Percentiles rank a stretch among this genome's conserved stretches.
Evolutionary conservation across 768 basidiomycete species (phyloP).

Genomic region (Omphalotus guepiniiformis): DNA sequence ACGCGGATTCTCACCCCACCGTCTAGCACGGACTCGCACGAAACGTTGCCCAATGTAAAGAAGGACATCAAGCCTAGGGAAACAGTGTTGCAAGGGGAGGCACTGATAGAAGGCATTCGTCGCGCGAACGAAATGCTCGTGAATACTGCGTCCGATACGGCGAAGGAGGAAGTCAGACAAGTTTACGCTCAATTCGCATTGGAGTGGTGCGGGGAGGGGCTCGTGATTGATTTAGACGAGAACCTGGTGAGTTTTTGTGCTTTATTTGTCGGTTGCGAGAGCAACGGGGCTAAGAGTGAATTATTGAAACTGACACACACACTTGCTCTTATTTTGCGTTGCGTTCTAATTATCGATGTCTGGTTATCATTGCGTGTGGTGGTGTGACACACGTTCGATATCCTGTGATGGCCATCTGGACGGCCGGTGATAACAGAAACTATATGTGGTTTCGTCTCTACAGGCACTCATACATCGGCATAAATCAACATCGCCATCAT

Average conservation of each 20-base stretch:
- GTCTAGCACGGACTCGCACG: background rate
- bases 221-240: slow-evolving; percentile 36
- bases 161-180: slow-evolving; percentile 24
- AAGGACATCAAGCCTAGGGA: too few species aligned
- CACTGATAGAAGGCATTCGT: slow-evolving; percentile 34
- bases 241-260: slow-evolving; percentile 40
- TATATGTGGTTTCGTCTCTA: slow-evolving; percentile 48
- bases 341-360: too few species aligned
- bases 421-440: slow-evolving; percentile 35
- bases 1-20: slow-evolving; percentile 23
- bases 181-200: slow-evolving; percentile 53
- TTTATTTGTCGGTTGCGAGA: background rate
- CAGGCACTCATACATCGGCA: slow-evolving; percentile 26
- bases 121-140: slow-evolving; percentile 34
- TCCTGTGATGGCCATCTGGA: too few species aligned
- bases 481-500: slow-evolving; percentile 20
- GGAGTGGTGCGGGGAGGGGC: slow-evolving; percentile 31
- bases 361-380: too few species aligned
- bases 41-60: background rate
- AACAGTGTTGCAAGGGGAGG: slow-evolving; percentile 25
- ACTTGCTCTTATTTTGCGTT: too few species aligned
- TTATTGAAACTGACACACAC: too few species aligned
- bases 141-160: slow-evolving; percentile 16
- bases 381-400: too few species aligned
- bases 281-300: too few species aligned